phyloP scores from a whole-genome alignment of 345 rosid genomes.

The Laguncularia racemosa region DNA sequence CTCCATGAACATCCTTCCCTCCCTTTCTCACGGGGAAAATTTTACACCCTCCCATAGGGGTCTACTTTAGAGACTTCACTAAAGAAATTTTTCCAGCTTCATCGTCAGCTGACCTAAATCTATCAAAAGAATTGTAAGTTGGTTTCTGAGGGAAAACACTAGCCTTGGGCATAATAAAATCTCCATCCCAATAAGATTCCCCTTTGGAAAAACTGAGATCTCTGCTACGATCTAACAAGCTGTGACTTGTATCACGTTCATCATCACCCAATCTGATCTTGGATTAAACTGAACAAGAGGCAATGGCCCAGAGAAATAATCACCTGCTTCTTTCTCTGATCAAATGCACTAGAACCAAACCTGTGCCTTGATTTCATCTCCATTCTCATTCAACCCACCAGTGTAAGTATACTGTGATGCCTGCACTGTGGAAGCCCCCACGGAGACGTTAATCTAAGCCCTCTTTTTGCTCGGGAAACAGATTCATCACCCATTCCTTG shows the following conservation, averaged over 20 bases:
- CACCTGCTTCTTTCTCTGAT: conserved; percentile 50
- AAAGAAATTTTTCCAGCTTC: conserved; percentile 49
- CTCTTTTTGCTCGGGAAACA: conserved; percentile 32
- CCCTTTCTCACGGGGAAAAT: conserved; percentile 45
- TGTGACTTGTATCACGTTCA: conserved; percentile 89
- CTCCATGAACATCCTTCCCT: conserved; percentile 69
- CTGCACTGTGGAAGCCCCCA: conserved; percentile 62
- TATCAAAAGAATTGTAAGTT: conserved; percentile 37
- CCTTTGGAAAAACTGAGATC: conserved; percentile 51
- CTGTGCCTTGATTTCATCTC: conserved; percentile 21
- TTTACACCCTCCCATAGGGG: conserved; percentile 34
- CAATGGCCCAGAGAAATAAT: conserved; percentile 55
- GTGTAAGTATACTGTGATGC: conserved; percentile 24
- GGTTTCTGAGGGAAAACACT: conserved; percentile 56
- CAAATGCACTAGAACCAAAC: conserved; percentile 31
- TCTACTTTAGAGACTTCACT: conserved; percentile 47
- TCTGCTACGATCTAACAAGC: conserved; percentile 51
- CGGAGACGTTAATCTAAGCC: conserved; percentile 26
- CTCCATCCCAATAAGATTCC: conserved; percentile 70
- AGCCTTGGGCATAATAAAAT: conserved; percentile 63
- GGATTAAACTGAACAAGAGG: conserved; percentile 75
- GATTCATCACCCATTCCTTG: conserved; percentile 34
- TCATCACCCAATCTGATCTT: conserved; percentile 99
- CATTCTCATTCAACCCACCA: conserved; percentile 32
- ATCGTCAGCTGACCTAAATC: conserved; percentile 56